A percentile compares a stretch with the other conserved stretches of the same genome.
phyloP scores from a whole-genome alignment of 1,139 yeast genomes.

The Pichia sp. region DNA sequence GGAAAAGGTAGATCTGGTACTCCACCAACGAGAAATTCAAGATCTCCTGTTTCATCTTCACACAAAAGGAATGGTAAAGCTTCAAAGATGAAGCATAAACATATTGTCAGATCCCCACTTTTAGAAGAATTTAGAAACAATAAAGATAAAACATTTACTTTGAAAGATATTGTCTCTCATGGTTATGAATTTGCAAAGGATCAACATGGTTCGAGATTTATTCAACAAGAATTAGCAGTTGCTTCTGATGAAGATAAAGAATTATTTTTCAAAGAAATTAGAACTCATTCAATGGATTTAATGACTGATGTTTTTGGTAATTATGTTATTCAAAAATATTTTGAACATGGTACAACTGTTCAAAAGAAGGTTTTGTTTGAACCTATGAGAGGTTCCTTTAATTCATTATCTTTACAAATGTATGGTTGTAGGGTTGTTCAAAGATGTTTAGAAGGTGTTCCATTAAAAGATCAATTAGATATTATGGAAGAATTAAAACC shows the following conservation, averaged over 20 bases:
- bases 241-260: slow-evolving; percentile 69
- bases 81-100: slow-evolving; percentile 23
- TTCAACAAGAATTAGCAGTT: slow-evolving; percentile 75
- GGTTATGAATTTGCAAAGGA: slow-evolving; percentile 91
- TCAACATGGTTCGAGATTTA: slow-evolving; percentile 94
- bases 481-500: slow-evolving; percentile 69
- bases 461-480: slow-evolving; percentile 59
- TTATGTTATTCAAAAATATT: slow-evolving; percentile 91
- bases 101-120: slow-evolving; percentile 68
- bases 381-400: slow-evolving; percentile 71
- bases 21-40: slow-evolving; percentile 9
- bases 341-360: slow-evolving; percentile 70
- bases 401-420: slow-evolving; percentile 81
- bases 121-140: slow-evolving; percentile 82
- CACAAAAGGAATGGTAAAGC: slow-evolving; percentile 2
- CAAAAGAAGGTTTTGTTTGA: slow-evolving; percentile 69
- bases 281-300: slow-evolving; percentile 67
- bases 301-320: slow-evolving; percentile 98
- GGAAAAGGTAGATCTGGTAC: slow-evolving; percentile 7
- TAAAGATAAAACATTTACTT: slow-evolving; percentile 53
- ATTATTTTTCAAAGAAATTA: slow-evolving; percentile 75
- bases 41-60: slow-evolving; percentile 6
- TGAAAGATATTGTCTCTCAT: slow-evolving; percentile 78
- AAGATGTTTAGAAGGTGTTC: slow-evolving; percentile 77
- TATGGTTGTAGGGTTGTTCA: slow-evolving; percentile 98